Evolutionary conservation across 208 protist genomes (phyloP), one percentile per base, ranked within the genome.

Genomic region (Trypanosoma grayi): DNA sequence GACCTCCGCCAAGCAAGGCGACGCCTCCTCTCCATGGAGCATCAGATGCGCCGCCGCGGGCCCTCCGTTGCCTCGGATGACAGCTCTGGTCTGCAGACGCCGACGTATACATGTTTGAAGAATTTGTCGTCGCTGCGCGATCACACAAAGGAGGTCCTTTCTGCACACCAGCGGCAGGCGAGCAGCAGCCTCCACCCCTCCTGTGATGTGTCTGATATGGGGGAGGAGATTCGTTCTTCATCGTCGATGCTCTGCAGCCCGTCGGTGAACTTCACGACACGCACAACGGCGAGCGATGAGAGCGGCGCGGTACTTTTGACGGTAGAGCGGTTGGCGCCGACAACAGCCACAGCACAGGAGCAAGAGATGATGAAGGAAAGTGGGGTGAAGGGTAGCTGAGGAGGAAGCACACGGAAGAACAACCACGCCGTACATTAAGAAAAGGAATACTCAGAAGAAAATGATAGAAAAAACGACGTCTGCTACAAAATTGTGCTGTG

Each of bases 1-100:
- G 82, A 92, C 34, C 55, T 94, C 44, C 33, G 66, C 41, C 68
- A 80, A 46, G 73, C 75, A 2, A 73, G 70, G n/a, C 24, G 50
- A 4, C 66, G 73, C 1, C 44, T 89, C n/a, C 44, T 52, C 0
- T 71, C 72, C n/a, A 14, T 75, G 48, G 70, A 81, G 41, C 31
- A 44, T 2, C 53, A 31, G 47, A 27, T 25, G 28, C 14, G 36
- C 4, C 4, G 4, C 27, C 30, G 51, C 33, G 47, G 28, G 44
- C 27, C 56, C 20, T 67, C 57, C 14, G 45, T 50, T 22, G n/a
- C 44, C 8, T 64, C 60, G 4, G 60, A 69, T 4, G 58, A 66
- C 37, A 73, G 66, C 20, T 60, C 54, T 44, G 39, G 40, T 4
- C 5, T 56, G 11, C 41, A 25, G 18, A 61, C 60, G 22, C 58